These are phyloP conservation scores for Diaporthe helianthi DNA, from an alignment of 2,329 filamentous ascomycete genomes.

Conservation along the genomic window DNA sequence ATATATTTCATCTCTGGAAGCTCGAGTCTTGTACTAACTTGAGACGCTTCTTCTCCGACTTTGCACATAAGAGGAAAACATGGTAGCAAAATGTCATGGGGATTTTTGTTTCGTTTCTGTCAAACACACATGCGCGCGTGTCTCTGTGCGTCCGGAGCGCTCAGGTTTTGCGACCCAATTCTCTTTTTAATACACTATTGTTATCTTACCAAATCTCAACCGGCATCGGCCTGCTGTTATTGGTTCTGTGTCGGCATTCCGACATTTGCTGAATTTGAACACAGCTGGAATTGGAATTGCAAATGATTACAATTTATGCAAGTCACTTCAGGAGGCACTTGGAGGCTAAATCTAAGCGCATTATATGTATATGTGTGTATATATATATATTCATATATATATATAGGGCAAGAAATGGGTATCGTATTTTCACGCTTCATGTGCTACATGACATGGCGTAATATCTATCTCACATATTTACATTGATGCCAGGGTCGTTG, in stretches of 20 bases:
- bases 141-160: background rate
- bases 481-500: background rate
- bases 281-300: background rate
- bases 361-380: no score
- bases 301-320: no score
- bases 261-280: background rate
- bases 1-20: background rate
- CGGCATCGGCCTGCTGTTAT: background rate
- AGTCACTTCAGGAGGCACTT: background rate
- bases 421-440: conserved; percentile 1
- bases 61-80: conserved; percentile 25
- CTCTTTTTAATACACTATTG: conserved; percentile 20
- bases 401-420: background rate
- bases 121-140: background rate
- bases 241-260: background rate
- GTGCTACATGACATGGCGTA: background rate
- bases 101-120: background rate
- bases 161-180: background rate
- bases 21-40: conserved; percentile 9
- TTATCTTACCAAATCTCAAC: background rate
- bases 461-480: conserved; percentile 13
- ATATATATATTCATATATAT: no score
- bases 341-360: background rate
- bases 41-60: conserved; percentile 6
- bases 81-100: conserved; percentile 16